Conservation (phyloP, 2,329 filamentous ascomycete genomes). For the Talaromyces verruculosus region DNA sequence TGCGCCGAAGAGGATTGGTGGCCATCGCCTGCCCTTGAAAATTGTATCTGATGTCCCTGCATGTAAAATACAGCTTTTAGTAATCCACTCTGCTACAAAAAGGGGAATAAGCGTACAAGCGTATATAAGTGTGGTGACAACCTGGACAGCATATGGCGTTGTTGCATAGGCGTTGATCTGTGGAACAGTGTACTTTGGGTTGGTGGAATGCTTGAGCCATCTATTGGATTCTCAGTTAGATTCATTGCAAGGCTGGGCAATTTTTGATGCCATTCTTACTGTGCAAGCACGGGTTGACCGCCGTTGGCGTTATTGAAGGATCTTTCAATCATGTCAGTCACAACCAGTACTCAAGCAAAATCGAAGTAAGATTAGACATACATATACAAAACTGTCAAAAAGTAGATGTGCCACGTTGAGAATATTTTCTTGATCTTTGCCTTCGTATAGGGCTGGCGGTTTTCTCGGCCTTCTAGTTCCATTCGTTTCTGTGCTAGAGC, state of each 20-base stretch:
- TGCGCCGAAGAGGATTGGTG: conserved; percentile 60
- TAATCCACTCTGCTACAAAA: no score
- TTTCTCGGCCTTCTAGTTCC: conserved; percentile 50
- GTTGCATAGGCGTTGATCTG: conserved; percentile 59
- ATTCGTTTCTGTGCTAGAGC: conserved; percentile 51
- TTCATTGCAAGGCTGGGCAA: no score
- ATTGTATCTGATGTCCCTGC: conserved; percentile 60
- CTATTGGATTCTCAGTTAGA: not conserved
- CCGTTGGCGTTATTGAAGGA: conserved; percentile 62
- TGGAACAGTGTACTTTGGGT: conserved; percentile 48
- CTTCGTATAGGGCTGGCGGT: conserved; percentile 48
- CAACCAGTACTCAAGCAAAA: not conserved
- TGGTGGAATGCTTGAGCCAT: conserved; percentile 44
- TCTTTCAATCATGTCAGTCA: conserved; percentile 26
- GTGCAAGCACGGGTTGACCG: conserved; percentile 58
- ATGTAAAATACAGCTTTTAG: no score
- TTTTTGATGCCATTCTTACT: conserved; percentile 29
- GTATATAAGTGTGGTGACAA: conserved; percentile 61
- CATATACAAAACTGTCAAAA: conserved; percentile 59
- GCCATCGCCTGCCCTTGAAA: conserved; percentile 62
- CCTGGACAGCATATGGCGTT: conserved; percentile 55
- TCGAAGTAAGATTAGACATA: conserved; percentile 25
- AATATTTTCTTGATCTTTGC: conserved; percentile 62
- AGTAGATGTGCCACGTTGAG: conserved; percentile 64
- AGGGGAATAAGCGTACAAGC: conserved; percentile 45